Percentiles rank a stretch among this genome's conserved stretches.
Evolutionary conservation across 2,329 filamentous ascomycete species (phyloP).

Genomic region (Seiridium cupressi): DNA sequence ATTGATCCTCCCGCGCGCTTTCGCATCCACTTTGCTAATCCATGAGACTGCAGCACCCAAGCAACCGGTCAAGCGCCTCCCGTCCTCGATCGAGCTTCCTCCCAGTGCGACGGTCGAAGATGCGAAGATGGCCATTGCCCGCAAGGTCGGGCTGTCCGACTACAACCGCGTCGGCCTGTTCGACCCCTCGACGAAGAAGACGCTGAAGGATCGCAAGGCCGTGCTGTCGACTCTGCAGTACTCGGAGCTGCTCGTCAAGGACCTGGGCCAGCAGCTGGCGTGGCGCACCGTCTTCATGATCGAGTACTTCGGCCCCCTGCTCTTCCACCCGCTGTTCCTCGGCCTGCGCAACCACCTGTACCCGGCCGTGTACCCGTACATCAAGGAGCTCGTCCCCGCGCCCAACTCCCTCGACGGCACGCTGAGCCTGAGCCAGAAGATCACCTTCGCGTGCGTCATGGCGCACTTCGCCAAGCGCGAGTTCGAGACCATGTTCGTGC

Average conservation of each 20-base stretch:
- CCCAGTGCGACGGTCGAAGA: constrained; percentile 56
- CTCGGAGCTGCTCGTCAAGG: constrained; percentile 78
- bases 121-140: constrained; percentile 55
- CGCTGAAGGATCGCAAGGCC: constrained; percentile 60
- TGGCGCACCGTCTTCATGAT: constrained; percentile 95
- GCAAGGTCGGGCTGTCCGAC: constrained; percentile 49
- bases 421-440: constrained; percentile 67
- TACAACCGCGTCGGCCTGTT: constrained; percentile 62
- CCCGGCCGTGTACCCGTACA: constrained; percentile 41
- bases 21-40: neutral
- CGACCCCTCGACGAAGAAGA: constrained; percentile 60
- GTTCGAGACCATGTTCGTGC: constrained; percentile 88
- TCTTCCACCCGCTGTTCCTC: constrained; percentile 78
- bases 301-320: constrained; percentile 88
- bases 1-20: neutral
- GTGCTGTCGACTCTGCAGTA: constrained; percentile 44
- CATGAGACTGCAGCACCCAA: constrained; percentile 36
- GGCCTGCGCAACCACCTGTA: constrained; percentile 74
- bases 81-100: constrained; percentile 46
- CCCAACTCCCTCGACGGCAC: constrained; percentile 34
- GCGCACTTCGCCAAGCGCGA: constrained; percentile 94
- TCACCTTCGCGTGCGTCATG: constrained; percentile 71
- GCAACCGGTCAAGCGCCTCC: constrained; percentile 54
- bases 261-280: constrained; percentile 83
- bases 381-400: constrained; percentile 41